These are phyloP conservation scores for Cinchona pubescens DNA, from an alignment of 257 asterid species.

Conservation along the genomic window DNA sequence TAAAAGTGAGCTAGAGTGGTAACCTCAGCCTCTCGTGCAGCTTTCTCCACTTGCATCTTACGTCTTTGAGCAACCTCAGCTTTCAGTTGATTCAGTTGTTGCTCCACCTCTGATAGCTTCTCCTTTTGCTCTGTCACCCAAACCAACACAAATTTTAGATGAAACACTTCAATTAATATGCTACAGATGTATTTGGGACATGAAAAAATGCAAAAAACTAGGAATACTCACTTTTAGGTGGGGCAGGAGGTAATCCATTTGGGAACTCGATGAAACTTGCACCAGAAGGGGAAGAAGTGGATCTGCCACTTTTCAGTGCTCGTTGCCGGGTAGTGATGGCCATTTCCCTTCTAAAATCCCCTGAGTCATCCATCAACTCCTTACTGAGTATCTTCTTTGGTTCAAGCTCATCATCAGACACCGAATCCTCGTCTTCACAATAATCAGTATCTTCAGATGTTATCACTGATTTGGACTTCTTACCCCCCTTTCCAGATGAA, in stretches of 20 bases:
- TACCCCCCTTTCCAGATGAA: constrained; percentile 44
- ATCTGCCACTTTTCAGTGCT: constrained; percentile 49
- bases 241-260: constrained; percentile 68
- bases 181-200: not conserved
- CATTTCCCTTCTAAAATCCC: constrained; percentile 35
- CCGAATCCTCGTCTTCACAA: constrained; percentile 46
- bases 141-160: constrained; percentile 13
- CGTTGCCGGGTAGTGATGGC: constrained; percentile 64
- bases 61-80: constrained; percentile 91
- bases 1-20: not conserved
- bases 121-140: constrained; percentile 62
- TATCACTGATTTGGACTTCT: constrained; percentile 30
- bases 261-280: constrained; percentile 56
- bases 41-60: constrained; percentile 68
- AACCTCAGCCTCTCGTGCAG: constrained; percentile 83
- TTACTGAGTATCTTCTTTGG: constrained; percentile 39
- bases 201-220: constrained; percentile 3
- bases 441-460: constrained; percentile 49
- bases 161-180: constrained; percentile 11
- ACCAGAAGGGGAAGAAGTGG: constrained; percentile 36
- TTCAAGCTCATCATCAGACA: constrained; percentile 49
- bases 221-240: constrained; percentile 62
- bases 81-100: constrained; percentile 75
- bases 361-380: constrained; percentile 31
- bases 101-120: constrained; percentile 70